Conservation (phyloP, 2,329 filamentous ascomycete species). For the Clonostachys chloroleuca region DNA sequence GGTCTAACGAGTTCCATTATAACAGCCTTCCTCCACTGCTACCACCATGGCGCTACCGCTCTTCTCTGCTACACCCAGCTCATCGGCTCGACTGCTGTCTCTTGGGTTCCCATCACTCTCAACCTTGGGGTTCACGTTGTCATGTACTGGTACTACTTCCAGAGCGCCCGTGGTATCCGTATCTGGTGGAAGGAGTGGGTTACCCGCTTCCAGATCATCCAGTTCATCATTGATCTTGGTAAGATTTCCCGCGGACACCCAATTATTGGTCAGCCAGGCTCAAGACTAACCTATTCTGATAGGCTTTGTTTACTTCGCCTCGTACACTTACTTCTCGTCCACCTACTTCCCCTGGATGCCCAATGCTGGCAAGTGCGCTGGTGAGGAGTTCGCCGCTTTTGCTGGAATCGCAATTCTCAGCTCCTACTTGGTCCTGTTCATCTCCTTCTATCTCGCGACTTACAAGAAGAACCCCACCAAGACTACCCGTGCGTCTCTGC, state of each 20-base stretch:
- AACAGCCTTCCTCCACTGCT: slow-evolving; percentile 91
- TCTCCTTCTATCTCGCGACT: slow-evolving; percentile 96
- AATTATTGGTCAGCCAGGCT: not conserved
- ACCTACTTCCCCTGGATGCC: slow-evolving; percentile 85
- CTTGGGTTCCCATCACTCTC: slow-evolving; percentile 89
- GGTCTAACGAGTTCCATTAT: slow-evolving; percentile 6
- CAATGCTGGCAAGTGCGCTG: slow-evolving; percentile 80
- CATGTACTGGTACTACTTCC: slow-evolving; percentile 99
- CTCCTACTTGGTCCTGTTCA: slow-evolving; percentile 96
- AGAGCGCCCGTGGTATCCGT: slow-evolving; percentile 88
- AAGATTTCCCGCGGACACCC: slow-evolving; percentile 24
- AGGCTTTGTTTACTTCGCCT: slow-evolving; percentile 98
- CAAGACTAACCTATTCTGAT: slow-evolving; percentile 3
- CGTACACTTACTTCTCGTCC: slow-evolving; percentile 97
- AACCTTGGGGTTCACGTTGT: slow-evolving; percentile 94
- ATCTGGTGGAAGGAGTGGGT: slow-evolving; percentile 99
- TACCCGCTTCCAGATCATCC: slow-evolving; percentile 92
- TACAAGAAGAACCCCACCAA: slow-evolving; percentile 86
- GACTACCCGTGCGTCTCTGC: slow-evolving; percentile 74
- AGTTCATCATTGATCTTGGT: slow-evolving; percentile 97
- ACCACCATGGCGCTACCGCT: slow-evolving; percentile 95
- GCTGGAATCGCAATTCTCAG: slow-evolving; percentile 87
- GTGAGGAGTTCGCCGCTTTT: slow-evolving; percentile 95
- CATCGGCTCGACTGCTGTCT: slow-evolving; percentile 86
- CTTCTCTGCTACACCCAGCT: slow-evolving; percentile 98